Evolutionary conservation across 352 stramenopile genomes (phyloP).

Genomic region (Peronospora destructor): DNA sequence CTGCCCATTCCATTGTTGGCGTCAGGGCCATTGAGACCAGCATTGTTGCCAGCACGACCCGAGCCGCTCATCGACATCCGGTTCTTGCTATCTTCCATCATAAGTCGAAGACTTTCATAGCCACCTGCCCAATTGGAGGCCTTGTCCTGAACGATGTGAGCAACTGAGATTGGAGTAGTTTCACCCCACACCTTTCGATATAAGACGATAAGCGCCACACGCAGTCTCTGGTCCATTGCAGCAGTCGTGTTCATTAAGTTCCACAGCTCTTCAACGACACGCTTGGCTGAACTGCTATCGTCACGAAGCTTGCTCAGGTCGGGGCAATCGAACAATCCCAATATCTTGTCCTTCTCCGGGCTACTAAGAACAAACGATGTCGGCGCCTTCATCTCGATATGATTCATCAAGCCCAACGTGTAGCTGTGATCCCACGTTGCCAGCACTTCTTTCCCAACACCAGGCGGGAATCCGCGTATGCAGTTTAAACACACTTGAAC

Average conservation of each 20-base stretch:
- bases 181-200: conserved; percentile 81
- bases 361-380: conserved; percentile 68
- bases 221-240: conserved; percentile 61
- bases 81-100: conserved; percentile 84
- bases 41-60: conserved; percentile 17
- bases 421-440: conserved; percentile 80
- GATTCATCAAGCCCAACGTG: conserved; percentile 60
- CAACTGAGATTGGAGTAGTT: conserved; percentile 68
- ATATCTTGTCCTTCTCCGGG: conserved; percentile 65
- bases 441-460: conserved; percentile 63
- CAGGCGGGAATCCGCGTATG: conserved; percentile 66
- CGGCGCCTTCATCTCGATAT: conserved; percentile 76
- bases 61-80: conserved; percentile 30
- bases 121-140: conserved; percentile 65
- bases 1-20: conserved; percentile 14
- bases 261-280: conserved; percentile 63
- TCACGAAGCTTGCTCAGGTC: conserved; percentile 60
- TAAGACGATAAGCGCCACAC: conserved; percentile 66
- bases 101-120: conserved; percentile 70
- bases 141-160: conserved; percentile 80
- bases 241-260: conserved; percentile 62
- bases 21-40: conserved; percentile 9
- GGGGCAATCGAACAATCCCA: conserved; percentile 52
- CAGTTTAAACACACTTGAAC: conserved; percentile 80
- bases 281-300: conserved; percentile 64